Evolutionary conservation across 1,139 yeast genomes (phyloP), one percentile per base, ranked within the genome.

Genomic region (Barnettozyma hawaiiensis): DNA sequence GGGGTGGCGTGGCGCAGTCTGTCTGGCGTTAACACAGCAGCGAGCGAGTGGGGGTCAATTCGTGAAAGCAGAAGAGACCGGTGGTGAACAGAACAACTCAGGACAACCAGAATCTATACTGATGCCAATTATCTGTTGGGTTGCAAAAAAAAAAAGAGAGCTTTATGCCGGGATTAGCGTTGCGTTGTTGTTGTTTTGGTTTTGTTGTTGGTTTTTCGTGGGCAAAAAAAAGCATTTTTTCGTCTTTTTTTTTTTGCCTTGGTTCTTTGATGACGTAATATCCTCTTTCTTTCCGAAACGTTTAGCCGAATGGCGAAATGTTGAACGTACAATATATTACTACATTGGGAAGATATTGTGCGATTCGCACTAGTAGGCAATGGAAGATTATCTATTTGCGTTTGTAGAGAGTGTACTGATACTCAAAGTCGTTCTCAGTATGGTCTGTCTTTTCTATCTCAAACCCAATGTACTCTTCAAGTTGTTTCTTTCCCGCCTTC

Each of bases 391-490:
- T 26, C 29, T 20, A 34, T 22, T 20, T 41, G 31, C 49, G 47
- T 14, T 29, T 46, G 37, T 54, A 54, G 9, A 55, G 39, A 5
- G 51, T 43, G 44, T 41, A 54, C 12, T 44, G 39, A 37, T 54
- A 55, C 20, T 38, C 22, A 33, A 47, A 51, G 15, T 39, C 52
- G 4, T 51, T 51, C 34, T 55, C 58, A 9, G 31, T 29, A 4
- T 20, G 24, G 10, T 5, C 31, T 33, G 36, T 41, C 7, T 41
- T 41, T 7, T 41, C 40, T 1, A 43, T 39, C 10, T 28, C 37
- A 31, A 47, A 40, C 10, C 49, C 51, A 7, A 51, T 44, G 9
- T 33, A 43, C 5, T 34, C 19, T 20, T 44, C 33, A 2, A 54
- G 44, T 15, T 45, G 45, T 2, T 33, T 35, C 8, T 40, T 43